Evolutionary conservation across 2,329 filamentous ascomycete genomes (phyloP).

Genomic region (Colletotrichum incanum): DNA sequence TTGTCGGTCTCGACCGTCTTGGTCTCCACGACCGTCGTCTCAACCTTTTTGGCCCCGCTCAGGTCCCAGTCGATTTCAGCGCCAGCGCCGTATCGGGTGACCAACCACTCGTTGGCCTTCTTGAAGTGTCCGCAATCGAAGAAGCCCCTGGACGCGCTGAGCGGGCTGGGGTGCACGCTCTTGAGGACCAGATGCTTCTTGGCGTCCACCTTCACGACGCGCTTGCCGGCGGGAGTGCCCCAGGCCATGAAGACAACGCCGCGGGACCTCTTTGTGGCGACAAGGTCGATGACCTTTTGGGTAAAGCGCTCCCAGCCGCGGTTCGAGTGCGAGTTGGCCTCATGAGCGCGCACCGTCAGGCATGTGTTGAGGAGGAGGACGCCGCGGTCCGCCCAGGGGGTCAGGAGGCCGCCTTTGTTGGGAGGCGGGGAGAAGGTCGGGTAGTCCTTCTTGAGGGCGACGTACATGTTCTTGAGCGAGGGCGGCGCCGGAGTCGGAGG

Average conservation of each 20-base stretch:
- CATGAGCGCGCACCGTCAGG: slow-evolving; percentile 90
- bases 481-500: slow-evolving; percentile 91
- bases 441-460: slow-evolving; percentile 88
- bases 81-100: slow-evolving; percentile 82
- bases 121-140: slow-evolving; percentile 88
- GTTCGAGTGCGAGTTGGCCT: slow-evolving; percentile 88
- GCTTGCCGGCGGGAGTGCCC: slow-evolving; percentile 87
- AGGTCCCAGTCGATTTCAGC: slow-evolving; percentile 89
- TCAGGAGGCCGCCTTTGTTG: slow-evolving; percentile 85
- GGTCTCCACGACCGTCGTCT: slow-evolving; percentile 39
- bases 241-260: slow-evolving; percentile 97
- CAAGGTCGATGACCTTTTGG: slow-evolving; percentile 90
- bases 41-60: slow-evolving; percentile 45
- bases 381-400: slow-evolving; percentile 93
- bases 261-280: slow-evolving; percentile 80
- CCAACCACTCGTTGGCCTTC: slow-evolving; percentile 88
- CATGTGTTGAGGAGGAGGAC: slow-evolving; percentile 96
- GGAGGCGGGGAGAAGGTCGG: slow-evolving; percentile 83
- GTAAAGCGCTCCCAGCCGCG: slow-evolving; percentile 96
- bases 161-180: slow-evolving; percentile 92
- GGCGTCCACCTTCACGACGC: slow-evolving; percentile 81
- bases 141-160: slow-evolving; percentile 87
- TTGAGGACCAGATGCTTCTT: slow-evolving; percentile 86
- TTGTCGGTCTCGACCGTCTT: slow-evolving; percentile 29
- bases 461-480: slow-evolving; percentile 95